phyloP scores from a whole-genome alignment of 805 yeast species.

The Maudiozyma bulderi region DNA sequence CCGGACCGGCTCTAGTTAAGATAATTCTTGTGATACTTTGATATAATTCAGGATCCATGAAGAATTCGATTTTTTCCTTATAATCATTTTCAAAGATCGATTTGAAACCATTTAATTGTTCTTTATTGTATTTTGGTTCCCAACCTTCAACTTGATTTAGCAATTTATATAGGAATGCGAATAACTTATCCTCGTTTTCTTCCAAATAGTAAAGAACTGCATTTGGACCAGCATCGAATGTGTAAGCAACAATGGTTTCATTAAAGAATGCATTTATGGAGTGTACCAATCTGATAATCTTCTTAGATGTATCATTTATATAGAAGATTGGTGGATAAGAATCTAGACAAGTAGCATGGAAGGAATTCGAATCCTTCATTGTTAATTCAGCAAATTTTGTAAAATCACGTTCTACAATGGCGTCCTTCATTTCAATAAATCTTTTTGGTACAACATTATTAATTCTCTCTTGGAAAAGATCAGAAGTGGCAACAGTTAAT shows the following conservation, averaged over 20 bases:
- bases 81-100: conserved; percentile 17
- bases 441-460: conserved; percentile 77
- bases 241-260: conserved; percentile 79
- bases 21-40: conserved; percentile 78
- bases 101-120: conserved; percentile 19
- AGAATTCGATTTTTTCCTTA: conserved; percentile 1
- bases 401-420: conserved; percentile 71
- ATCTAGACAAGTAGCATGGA: conserved; percentile 96
- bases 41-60: conserved; percentile 42
- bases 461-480: conserved; percentile 73
- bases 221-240: conserved; percentile 98
- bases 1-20: conserved; percentile 77
- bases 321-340: conserved; percentile 93
- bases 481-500: conserved; percentile 80
- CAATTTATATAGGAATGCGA: conserved; percentile 56
- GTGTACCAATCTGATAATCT: conserved; percentile 70
- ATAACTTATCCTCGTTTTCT: conserved; percentile 61
- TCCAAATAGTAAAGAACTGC: conserved; percentile 87
- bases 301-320: conserved; percentile 82
- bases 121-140: conserved; percentile 35
- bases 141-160: conserved; percentile 62
- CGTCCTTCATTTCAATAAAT: conserved; percentile 68
- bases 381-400: conserved; percentile 77
- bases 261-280: conserved; percentile 51
- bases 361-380: conserved; percentile 93